phyloP scores from a whole-genome alignment of 805 yeast species.

The Wickerhamomyces bisporus region DNA sequence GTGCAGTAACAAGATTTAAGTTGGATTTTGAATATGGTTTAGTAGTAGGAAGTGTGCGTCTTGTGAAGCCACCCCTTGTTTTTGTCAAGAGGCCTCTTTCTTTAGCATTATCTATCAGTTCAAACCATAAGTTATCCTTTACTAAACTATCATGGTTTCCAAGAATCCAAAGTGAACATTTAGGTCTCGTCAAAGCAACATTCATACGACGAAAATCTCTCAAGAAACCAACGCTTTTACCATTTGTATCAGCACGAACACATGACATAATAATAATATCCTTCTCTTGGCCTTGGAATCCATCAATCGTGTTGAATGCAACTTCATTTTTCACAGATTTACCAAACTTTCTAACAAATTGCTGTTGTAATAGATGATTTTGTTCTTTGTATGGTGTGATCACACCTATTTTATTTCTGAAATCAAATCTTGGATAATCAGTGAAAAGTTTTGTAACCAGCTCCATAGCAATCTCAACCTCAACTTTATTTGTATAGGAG shows the following conservation, averaged over 20 bases:
- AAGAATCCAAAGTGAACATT: slow-evolving; percentile 85
- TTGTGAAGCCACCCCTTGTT: slow-evolving; percentile 17
- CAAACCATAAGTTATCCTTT: slow-evolving; percentile 67
- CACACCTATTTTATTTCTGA: slow-evolving; percentile 75
- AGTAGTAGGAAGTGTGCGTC: background rate
- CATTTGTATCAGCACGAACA: slow-evolving; percentile 75
- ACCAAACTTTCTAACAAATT: slow-evolving; percentile 61
- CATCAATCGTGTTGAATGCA: slow-evolving; percentile 94
- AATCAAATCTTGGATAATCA: slow-evolving; percentile 41
- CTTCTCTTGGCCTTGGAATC: slow-evolving; percentile 97
- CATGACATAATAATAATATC: slow-evolving; percentile 91
- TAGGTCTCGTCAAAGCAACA: slow-evolving; percentile 93
- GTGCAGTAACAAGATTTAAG: background rate
- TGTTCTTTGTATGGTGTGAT: slow-evolving; percentile 96
- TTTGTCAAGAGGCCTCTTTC: slow-evolving; percentile 30
- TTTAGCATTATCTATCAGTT: slow-evolving; percentile 61
- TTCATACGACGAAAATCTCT: slow-evolving; percentile 93
- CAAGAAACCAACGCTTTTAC: slow-evolving; percentile 72
- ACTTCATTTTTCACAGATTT: slow-evolving; percentile 54
- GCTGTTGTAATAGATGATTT: slow-evolving; percentile 48
- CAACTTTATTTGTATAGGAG: slow-evolving; percentile 67
- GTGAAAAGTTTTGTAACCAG: slow-evolving; percentile 50
- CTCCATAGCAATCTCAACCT: slow-evolving; percentile 70
- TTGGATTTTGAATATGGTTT: too few relatives aligned
- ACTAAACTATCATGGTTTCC: slow-evolving; percentile 70